Conservation (phyloP, 257 asterid genomes). For the Solanum sejunctum region DNA sequence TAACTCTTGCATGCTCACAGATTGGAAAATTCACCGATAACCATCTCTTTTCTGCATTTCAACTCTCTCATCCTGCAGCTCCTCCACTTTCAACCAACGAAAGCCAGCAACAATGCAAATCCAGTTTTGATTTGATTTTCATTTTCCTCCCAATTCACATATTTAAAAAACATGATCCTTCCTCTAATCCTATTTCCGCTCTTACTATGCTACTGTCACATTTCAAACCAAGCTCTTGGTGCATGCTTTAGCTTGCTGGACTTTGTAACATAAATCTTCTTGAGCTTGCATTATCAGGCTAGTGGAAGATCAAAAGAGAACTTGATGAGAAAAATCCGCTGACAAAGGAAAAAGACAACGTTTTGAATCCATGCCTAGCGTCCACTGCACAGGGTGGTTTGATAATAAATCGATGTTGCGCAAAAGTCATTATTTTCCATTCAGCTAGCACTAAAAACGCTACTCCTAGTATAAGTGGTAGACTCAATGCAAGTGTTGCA, state of each 20-base stretch:
- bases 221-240: no score
- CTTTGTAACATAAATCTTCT: no score
- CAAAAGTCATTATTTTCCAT: background rate
- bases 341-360: no score
- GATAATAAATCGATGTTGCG: background rate
- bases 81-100: background rate
- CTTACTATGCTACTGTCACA: no score
- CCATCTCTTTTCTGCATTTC: background rate
- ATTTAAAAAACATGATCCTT: background rate
- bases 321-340: no score
- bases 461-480: background rate
- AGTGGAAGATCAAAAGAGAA: no score
- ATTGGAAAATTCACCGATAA: background rate
- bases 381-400: no score
- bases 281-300: no score
- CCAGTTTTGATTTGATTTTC: background rate
- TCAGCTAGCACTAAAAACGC: background rate
- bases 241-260: no score
- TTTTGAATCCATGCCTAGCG: no score
- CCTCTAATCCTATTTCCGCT: background rate
- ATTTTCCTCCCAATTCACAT: background rate
- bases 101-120: background rate
- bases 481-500: background rate
- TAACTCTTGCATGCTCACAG: background rate
- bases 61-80: background rate